Percentiles rank a stretch among this genome's conserved stretches.
These are phyloP conservation scores for Gossypium herbaceum DNA, from an alignment of 345 rosid species.

Conservation along the genomic window DNA sequence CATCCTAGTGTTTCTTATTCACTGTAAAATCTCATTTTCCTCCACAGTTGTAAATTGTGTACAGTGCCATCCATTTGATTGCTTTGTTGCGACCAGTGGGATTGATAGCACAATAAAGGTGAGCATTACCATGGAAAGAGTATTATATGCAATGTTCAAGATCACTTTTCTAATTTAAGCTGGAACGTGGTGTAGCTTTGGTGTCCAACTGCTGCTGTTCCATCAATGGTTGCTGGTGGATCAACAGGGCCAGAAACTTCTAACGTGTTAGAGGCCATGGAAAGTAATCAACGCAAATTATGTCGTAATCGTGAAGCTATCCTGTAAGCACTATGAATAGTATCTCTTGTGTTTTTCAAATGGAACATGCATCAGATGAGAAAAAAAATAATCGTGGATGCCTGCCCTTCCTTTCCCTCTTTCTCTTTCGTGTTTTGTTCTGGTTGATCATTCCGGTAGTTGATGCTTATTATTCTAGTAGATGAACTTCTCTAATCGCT, in stretches of 20 bases:
- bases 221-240: slow-evolving; percentile 70
- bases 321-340: slow-evolving; percentile 43
- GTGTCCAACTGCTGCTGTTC: slow-evolving; percentile 71
- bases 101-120: slow-evolving; percentile 94
- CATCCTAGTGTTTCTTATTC: slow-evolving; percentile 8
- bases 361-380: neutral
- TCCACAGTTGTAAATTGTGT: slow-evolving; percentile 89
- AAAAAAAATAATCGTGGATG: neutral
- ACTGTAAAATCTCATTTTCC: slow-evolving; percentile 19
- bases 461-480: neutral
- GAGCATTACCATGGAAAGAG: slow-evolving; percentile 20
- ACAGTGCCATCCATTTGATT: slow-evolving; percentile 89
- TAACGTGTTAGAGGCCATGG: slow-evolving; percentile 68
- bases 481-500: neutral
- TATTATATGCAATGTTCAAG: neutral
- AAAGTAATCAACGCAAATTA: slow-evolving; percentile 68
- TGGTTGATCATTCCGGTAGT: neutral
- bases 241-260: slow-evolving; percentile 79
- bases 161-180: slow-evolving; percentile 10
- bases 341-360: neutral
- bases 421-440: too few relatives aligned
- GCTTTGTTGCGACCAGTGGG: slow-evolving; percentile 96
- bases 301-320: slow-evolving; percentile 59
- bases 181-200: slow-evolving; percentile 46
- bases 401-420: too few relatives aligned